Evolutionary conservation across 2,329 filamentous ascomycete species (phyloP).

Genomic region (Trichophaea hybrida): DNA sequence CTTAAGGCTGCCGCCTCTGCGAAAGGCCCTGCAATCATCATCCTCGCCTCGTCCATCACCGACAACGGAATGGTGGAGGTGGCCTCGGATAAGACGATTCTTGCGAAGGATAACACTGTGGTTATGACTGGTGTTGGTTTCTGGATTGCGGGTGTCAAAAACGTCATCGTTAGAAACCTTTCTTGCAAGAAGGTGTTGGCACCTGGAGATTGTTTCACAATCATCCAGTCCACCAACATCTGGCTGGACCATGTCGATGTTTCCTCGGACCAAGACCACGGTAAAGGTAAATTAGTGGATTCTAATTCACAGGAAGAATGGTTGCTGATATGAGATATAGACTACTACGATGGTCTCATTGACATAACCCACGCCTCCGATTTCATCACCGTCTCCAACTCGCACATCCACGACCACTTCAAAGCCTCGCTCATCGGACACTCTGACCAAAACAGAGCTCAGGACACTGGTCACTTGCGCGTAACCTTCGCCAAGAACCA

Average conservation of each 20-base stretch:
- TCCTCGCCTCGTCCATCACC: constrained; percentile 36
- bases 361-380: constrained; percentile 46
- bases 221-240: constrained; percentile 43
- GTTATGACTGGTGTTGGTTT: constrained; percentile 38
- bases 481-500: constrained; percentile 55
- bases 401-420: constrained; percentile 44
- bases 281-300: constrained; percentile 36
- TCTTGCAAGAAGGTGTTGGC: constrained; percentile 44
- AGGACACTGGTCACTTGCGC: constrained; percentile 48
- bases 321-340: constrained; percentile 26
- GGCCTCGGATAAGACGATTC: constrained; percentile 39
- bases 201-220: constrained; percentile 44
- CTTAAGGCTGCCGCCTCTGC: constrained; percentile 39
- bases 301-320: neutral
- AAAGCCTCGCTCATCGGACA: constrained; percentile 49
- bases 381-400: constrained; percentile 37
- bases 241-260: constrained; percentile 58
- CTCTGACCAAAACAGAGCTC: constrained; percentile 42
- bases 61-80: constrained; percentile 34
- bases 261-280: constrained; percentile 43
- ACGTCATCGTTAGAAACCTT: constrained; percentile 51
- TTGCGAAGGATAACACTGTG: constrained; percentile 32
- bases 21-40: constrained; percentile 35
- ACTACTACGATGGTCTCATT: constrained; percentile 54
- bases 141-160: constrained; percentile 39